These are phyloP conservation scores for Pelargonium australe DNA, from an alignment of 441 rosid species.

Conservation along the genomic window DNA sequence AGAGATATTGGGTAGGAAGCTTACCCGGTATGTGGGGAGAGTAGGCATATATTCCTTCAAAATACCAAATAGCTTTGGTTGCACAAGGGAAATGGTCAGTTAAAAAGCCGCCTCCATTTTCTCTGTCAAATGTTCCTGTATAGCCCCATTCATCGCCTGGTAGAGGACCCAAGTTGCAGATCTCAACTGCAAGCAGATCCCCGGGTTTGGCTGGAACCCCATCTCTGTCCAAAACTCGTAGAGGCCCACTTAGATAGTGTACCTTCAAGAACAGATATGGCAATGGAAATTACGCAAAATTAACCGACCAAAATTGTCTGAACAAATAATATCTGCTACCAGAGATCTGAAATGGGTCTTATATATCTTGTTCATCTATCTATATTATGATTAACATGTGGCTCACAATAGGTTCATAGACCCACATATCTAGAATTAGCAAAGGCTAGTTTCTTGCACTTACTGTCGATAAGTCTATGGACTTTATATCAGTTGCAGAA, in stretches of 20 bases:
- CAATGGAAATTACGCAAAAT: no score
- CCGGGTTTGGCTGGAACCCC: conserved; percentile 70
- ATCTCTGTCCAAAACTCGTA: conserved; percentile 56
- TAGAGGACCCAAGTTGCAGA: conserved; percentile 85
- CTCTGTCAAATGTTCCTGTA: conserved; percentile 79
- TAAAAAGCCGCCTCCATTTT: conserved; percentile 85
- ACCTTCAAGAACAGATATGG: conserved; percentile 29
- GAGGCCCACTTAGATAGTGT: conserved; percentile 88
- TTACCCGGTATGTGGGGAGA: conserved; percentile 87
- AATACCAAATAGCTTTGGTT: conserved; percentile 89
- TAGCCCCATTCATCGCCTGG: conserved; percentile 92
- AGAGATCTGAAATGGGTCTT: no score
- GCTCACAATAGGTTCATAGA: background rate
- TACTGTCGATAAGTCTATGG: conserved; percentile 52
- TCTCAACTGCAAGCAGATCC: conserved; percentile 76
- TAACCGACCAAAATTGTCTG: no score
- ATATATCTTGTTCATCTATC: no score
- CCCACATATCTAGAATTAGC: background rate
- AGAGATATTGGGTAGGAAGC: background rate
- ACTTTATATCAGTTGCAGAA: conserved; percentile 54
- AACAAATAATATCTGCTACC: no score
- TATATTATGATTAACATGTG: no score
- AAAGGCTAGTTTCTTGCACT: conserved; percentile 20
- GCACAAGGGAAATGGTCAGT: conserved; percentile 92
- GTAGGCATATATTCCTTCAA: conserved; percentile 91